Conservation (phyloP, 208 protist genomes). For the Blastocrithidia nonstop region DNA sequence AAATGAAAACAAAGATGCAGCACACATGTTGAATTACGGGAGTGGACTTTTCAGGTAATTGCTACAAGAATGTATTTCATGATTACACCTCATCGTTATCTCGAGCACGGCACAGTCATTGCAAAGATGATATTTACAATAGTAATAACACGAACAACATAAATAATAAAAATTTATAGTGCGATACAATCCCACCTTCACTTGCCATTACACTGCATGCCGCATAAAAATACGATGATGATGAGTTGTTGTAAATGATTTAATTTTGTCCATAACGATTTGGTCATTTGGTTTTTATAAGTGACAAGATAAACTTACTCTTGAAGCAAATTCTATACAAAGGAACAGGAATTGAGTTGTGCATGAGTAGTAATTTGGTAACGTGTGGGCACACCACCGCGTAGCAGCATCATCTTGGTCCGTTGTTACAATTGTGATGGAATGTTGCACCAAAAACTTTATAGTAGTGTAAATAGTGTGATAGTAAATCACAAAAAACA, state of each 20-base stretch:
- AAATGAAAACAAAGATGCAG: conserved; percentile 8
- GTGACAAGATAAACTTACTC: too few relatives aligned
- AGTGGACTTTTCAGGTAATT: conserved; percentile 80
- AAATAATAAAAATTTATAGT: too few relatives aligned
- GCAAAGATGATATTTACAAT: too few relatives aligned
- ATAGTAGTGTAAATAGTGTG: too few relatives aligned
- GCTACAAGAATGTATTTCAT: conserved; percentile 45
- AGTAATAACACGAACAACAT: too few relatives aligned
- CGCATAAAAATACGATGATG: conserved; percentile 57
- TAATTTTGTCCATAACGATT: conserved; percentile 40
- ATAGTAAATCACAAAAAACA: too few relatives aligned
- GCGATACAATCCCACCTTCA: not conserved
- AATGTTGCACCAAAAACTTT: too few relatives aligned
- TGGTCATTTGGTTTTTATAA: conserved; percentile 74
- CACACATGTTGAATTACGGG: conserved; percentile 62
- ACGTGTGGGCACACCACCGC: conserved; percentile 35
- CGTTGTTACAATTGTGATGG: too few relatives aligned
- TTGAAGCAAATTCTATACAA: conserved; percentile 14
- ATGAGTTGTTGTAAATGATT: conserved; percentile 53
- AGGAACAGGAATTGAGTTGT: conserved; percentile 64
- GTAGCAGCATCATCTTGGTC: conserved; percentile 46
- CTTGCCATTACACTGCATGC: conserved; percentile 60
- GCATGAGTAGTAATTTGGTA: conserved; percentile 70
- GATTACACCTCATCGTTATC: conserved; percentile 26
- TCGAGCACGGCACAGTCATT: conserved; percentile 11